A percentile compares a stretch with the other conserved stretches of the same genome.
Evolutionary conservation across 73 alveolate species (phyloP).

Genomic region (Blepharisma stoltei): DNA sequence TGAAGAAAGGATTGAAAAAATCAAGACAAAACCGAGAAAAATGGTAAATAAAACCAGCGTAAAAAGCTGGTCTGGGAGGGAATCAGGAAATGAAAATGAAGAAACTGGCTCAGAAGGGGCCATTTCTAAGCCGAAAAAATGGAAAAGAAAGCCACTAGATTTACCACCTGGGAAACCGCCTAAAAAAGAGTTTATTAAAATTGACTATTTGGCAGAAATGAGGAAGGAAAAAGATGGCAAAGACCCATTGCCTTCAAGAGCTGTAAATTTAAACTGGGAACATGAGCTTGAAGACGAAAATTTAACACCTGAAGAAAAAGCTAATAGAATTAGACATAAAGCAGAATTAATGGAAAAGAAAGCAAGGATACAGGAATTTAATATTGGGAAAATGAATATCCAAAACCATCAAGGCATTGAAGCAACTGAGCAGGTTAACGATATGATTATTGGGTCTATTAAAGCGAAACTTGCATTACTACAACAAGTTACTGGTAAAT

Average conservation of each 20-base stretch:
- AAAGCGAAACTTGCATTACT: conserved; percentile 22
- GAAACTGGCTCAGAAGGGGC: background rate
- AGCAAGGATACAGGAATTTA: conserved; percentile 6
- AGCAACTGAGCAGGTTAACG: conserved; percentile 19
- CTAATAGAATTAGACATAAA: conserved; percentile 9
- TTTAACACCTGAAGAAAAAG: background rate
- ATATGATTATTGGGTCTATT: conserved; percentile 4
- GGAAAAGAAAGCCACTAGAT: background rate
- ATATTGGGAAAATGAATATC: background rate
- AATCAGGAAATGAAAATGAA: background rate
- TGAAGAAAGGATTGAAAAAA: background rate
- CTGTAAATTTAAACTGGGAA: background rate
- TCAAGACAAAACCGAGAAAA: background rate
- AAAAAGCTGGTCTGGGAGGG: background rate
- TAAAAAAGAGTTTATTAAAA: background rate
- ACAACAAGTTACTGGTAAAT: too few relatives aligned
- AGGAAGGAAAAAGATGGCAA: background rate
- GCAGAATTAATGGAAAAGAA: background rate
- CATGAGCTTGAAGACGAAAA: conserved; percentile 10
- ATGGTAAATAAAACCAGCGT: background rate
- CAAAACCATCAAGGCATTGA: background rate
- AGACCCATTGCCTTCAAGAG: background rate
- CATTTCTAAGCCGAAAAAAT: background rate
- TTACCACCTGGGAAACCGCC: background rate
- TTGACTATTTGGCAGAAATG: background rate